Conservation (phyloP, 106 monocot species). For the Posidonia australis region DNA sequence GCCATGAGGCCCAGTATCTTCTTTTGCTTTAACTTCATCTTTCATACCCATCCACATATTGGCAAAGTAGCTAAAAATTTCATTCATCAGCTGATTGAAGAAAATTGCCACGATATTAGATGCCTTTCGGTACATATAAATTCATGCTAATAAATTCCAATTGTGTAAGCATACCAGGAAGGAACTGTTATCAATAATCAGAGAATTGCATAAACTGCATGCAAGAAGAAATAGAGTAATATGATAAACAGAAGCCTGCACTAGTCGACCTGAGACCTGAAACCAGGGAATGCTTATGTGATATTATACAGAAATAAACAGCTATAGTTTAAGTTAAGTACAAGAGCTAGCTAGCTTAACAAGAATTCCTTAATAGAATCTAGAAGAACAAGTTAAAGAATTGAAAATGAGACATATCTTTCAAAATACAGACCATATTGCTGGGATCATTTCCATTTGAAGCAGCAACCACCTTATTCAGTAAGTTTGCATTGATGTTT, state of each 20-base stretch:
- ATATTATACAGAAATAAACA: too few relatives aligned
- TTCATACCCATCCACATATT: constrained; percentile 68
- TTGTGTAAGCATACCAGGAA: constrained; percentile 35
- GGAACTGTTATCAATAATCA: constrained; percentile 37
- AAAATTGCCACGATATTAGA: constrained; percentile 6
- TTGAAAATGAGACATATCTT: neutral
- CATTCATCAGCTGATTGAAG: constrained; percentile 40
- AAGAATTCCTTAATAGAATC: neutral
- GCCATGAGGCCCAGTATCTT: constrained; percentile 36
- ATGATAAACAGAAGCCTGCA: constrained; percentile 41
- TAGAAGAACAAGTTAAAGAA: neutral
- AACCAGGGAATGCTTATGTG: neutral
- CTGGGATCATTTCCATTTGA: constrained; percentile 14
- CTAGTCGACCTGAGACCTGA: constrained; percentile 15
- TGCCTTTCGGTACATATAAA: neutral
- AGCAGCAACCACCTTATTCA: constrained; percentile 45
- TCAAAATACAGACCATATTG: neutral
- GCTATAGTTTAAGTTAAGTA: neutral
- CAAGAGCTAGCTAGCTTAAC: neutral
- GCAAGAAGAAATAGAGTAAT: constrained; percentile 32
- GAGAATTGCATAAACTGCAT: constrained; percentile 38
- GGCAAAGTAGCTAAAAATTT: constrained; percentile 55
- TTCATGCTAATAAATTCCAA: neutral
- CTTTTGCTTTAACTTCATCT: constrained; percentile 39
- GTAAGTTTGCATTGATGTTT: constrained; percentile 16